A percentile compares a stretch with the other conserved stretches of the same genome.
Evolutionary conservation across 2,329 filamentous ascomycete species (phyloP).

Genomic region (Chalaropsis thielavioides): DNA sequence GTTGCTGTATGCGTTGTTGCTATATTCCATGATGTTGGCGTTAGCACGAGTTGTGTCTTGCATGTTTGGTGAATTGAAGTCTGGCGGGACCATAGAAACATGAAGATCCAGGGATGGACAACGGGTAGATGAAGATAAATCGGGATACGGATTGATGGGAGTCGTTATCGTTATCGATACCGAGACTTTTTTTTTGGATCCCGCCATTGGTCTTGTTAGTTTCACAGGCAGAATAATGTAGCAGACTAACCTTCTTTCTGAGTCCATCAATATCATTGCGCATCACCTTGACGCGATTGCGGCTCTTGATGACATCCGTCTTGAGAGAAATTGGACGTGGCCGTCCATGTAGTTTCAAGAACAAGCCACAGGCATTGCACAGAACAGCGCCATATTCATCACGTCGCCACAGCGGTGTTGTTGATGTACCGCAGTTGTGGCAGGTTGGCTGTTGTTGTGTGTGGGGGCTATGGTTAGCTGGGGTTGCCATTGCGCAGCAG

Average conservation of each 20-base stretch:
- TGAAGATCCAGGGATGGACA: neutral
- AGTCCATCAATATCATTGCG: slow-evolving; percentile 47
- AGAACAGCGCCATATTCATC: slow-evolving; percentile 92
- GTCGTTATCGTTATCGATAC: slow-evolving; percentile 14
- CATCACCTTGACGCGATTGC: slow-evolving; percentile 88
- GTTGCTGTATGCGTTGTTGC: slow-evolving; percentile 17
- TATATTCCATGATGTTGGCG: neutral
- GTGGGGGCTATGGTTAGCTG: slow-evolving; percentile 42
- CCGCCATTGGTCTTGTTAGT: slow-evolving; percentile 2
- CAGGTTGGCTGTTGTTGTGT: slow-evolving; percentile 69
- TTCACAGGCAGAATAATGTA: neutral
- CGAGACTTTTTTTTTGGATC: neutral
- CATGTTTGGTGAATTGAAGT: neutral
- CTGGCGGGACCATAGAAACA: neutral
- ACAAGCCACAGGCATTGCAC: slow-evolving; percentile 96
- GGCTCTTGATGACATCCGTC: slow-evolving; percentile 98
- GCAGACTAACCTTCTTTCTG: slow-evolving; percentile 49
- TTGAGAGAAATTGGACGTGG: slow-evolving; percentile 91
- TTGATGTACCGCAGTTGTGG: slow-evolving; percentile 91
- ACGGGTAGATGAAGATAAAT: slow-evolving; percentile 5
- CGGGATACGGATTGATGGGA: neutral
- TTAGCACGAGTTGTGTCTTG: neutral
- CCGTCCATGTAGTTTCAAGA: slow-evolving; percentile 89
- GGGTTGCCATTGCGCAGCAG: slow-evolving; percentile 28
- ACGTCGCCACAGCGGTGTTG: slow-evolving; percentile 90